Evolutionary conservation across 2,329 filamentous ascomycete genomes (phyloP).

Genomic region (Alternaria infectoria): DNA sequence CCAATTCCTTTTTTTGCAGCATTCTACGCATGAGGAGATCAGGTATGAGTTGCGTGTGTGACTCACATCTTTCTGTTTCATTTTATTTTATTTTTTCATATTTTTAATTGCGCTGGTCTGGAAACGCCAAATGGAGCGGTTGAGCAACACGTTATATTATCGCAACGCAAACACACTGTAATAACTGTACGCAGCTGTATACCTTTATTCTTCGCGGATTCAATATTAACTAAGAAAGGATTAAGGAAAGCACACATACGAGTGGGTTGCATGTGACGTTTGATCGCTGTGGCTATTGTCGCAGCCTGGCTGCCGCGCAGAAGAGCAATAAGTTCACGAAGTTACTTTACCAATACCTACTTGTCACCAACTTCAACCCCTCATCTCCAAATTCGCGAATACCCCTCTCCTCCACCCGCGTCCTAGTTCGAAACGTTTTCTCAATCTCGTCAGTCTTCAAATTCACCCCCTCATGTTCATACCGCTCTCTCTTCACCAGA

Average conservation of each 20-base stretch:
- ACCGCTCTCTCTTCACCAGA: slow-evolving; percentile 39
- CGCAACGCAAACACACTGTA: background rate
- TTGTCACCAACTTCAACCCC: slow-evolving; percentile 29
- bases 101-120: background rate
- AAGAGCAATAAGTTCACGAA: background rate
- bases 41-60: background rate
- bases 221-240: background rate
- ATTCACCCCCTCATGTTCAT: slow-evolving; percentile 39
- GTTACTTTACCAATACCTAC: slow-evolving; percentile 32
- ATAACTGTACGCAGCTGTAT: background rate
- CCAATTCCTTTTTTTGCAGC: slow-evolving; percentile 22
- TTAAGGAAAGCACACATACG: background rate
- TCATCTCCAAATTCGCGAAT: slow-evolving; percentile 31
- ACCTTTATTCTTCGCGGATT: background rate
- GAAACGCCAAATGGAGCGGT: background rate
- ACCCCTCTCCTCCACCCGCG: slow-evolving; percentile 35
- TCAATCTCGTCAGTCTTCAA: slow-evolving; percentile 31
- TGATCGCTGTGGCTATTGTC: background rate
- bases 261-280: background rate
- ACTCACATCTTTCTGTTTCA: background rate
- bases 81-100: background rate
- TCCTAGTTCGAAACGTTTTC: slow-evolving; percentile 29
- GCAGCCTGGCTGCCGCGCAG: background rate
- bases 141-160: background rate
- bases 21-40: background rate